Base-by-base conservation (phyloP, 2,329 filamentous ascomycete genomes). In the Venturiaceae sp. region DNA sequence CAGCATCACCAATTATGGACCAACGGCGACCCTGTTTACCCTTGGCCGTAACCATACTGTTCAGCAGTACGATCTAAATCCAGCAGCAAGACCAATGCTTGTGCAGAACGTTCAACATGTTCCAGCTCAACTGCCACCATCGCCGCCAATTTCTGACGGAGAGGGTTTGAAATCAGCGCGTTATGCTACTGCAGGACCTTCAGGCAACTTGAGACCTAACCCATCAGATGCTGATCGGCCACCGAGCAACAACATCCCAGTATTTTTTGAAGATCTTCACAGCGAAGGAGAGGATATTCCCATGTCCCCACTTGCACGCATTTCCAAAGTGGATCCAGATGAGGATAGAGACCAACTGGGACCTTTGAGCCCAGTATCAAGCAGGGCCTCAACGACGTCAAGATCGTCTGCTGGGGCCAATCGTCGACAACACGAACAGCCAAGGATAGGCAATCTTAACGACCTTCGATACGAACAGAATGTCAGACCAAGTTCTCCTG, bases 61-160 rank as follows among this genome's bases (percentile, higher is more conserved):
- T 2, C 92, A 97, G 71, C 94, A 99, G 70, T 97, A 95, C 69
- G 92, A 97, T 69, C 79, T 97, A 46, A 95, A 95, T 66, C 89
- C 88, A 8, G 39, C 41, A 14, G 69, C 70, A 23, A 84, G 86
- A 7, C 82, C 88, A 13, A 77, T 84, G 68, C 83, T 96, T 77
- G 88, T 96, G 30, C 86, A 87, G 62, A 92, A 91, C 68, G 87
- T 94, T 13, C 92, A 96, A 66, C 92, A 96, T 70, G 83, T 87
- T 33, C 89, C 90, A 23, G 84, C 87, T 61, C 79, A 87, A 30
- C 80, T 91, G 14, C 88, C 90, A 32, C 88, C 91, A 0, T 91
- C 88, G 1, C 89, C 90, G 13, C 89, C 90, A 1, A 88, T 92
- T 41, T 92, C 88, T 0, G 81, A 90, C 26, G 87, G 91, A 65